A percentile compares a stretch with the other conserved stretches of the same genome.
Evolutionary conservation across 441 rosid species (phyloP).

Genomic region (Adansonia rubrostipa): DNA sequence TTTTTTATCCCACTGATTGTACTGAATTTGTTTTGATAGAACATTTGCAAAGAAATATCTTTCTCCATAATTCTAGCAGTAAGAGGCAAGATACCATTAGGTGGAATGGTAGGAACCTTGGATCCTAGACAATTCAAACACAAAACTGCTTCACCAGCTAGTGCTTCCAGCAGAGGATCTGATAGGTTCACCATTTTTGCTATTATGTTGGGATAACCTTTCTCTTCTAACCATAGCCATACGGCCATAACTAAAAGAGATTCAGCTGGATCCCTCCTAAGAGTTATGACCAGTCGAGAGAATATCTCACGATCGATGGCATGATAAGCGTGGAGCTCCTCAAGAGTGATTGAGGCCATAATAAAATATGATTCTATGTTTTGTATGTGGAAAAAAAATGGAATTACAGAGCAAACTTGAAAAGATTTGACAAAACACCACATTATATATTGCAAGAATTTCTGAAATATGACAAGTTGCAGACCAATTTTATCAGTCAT

Average conservation of each 20-base stretch:
- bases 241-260: constrained; percentile 59
- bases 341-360: constrained; percentile 42
- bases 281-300: constrained; percentile 43
- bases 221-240: constrained; percentile 75
- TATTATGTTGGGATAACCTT: constrained; percentile 45
- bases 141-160: constrained; percentile 52
- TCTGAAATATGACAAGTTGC: constrained; percentile 14
- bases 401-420: background rate
- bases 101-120: background rate
- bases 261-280: constrained; percentile 46
- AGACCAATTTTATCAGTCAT: background rate
- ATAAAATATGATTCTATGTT: background rate
- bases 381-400: background rate
- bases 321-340: constrained; percentile 50
- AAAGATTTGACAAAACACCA: background rate
- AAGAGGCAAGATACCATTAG: constrained; percentile 32
- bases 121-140: constrained; percentile 42
- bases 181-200: constrained; percentile 33
- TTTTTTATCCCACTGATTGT: constrained; percentile 59
- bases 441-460: constrained; percentile 11
- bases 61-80: constrained; percentile 40
- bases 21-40: constrained; percentile 44
- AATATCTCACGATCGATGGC: constrained; percentile 54
- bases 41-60: constrained; percentile 37
- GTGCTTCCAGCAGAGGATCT: constrained; percentile 34